Evolutionary conservation across 2,329 filamentous ascomycete genomes (phyloP), one percentile per base, ranked within the genome.

Genomic region (Penicillium hordei): DNA sequence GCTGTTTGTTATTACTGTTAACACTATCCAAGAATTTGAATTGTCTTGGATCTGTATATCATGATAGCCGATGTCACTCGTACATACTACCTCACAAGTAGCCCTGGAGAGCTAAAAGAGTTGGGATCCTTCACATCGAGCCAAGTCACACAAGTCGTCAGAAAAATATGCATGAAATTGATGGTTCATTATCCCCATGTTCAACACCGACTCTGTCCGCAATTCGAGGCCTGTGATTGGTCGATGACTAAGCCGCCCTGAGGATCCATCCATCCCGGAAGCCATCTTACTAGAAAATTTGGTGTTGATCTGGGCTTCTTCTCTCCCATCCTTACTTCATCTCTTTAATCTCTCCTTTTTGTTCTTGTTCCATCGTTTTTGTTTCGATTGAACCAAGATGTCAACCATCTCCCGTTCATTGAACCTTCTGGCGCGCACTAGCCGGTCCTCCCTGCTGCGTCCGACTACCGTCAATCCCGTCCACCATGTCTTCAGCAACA

Each of bases 391-490:
- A 69, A 67, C 73, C 81, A 89, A 77, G 73, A 96, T 95, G 90
- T 88, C 91, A 78, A 84, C 85, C 73, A 86, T 94, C 74, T 85
- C 91, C 76, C 87, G 91, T 82, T 86, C 89, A 62, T 74, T 91
- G 70, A 85, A 86, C 78, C 88, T 91, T 70, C 87, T 96, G 72
- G 78, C 94, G 79, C 89, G 90, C 82, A 89, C 91, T 66, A 89
- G 90, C 77, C 89, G 91, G 73, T 82, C 85, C 69, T 87, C 90
- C 68, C 82, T 94, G 73, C 82, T 85, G 76, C 82, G 85, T 71
- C 84, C 86, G 75, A 86, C 82, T 75, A 82, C 83, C 68, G 78
- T 85, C 74, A 93, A 89, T 80, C 90, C 92, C 52, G 82, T 97
- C 68, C 90, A 92, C 60, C 78, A 78, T 74, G 77, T 78, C 65